A percentile compares a stretch with the other conserved stretches of the same genome.
Evolutionary conservation across 75 land plant genomes (phyloP).

Genomic region (Selaginella tamariscina): DNA sequence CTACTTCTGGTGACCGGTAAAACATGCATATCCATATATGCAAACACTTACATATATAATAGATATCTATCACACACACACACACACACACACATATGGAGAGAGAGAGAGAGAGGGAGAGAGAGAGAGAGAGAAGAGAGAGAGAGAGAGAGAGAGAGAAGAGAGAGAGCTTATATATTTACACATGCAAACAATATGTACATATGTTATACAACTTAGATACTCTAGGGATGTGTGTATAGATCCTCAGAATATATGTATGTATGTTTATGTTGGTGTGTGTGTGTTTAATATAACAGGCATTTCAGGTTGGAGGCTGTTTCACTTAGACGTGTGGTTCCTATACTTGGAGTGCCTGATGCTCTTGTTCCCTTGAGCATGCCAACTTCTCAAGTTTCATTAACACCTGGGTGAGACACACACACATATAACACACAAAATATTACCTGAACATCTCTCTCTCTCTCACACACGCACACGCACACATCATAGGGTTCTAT

Average conservation of each 20-base stretch:
- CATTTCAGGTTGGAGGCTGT: slow-evolving; percentile 51
- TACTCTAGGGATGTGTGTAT: too few species aligned
- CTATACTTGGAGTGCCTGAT: slow-evolving; percentile 97
- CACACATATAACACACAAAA: neutral
- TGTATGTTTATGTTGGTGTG: neutral
- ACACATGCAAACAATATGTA: too few species aligned
- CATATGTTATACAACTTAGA: too few species aligned
- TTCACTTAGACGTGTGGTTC: slow-evolving; percentile 62
- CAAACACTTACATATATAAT: too few species aligned
- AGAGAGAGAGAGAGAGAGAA: too few species aligned
- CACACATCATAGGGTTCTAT: neutral
- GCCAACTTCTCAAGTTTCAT: slow-evolving; percentile 47
- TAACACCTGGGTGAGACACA: slow-evolving; percentile 75
- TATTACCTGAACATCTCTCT: neutral
- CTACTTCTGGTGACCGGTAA: slow-evolving; percentile 68
- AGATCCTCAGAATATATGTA: neutral
- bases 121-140: too few species aligned
- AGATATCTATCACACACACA: too few species aligned
- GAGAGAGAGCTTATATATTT: too few species aligned
- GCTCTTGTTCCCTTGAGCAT: slow-evolving; percentile 79
- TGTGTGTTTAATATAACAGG: slow-evolving; percentile 3
- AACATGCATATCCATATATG: slow-evolving; percentile 1
- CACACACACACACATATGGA: too few species aligned
- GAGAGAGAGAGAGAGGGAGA: too few species aligned
- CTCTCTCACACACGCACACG: neutral